These are phyloP conservation scores for Phaeotremella skinneri DNA, from an alignment of 768 basidiomycete species.

Conservation along the genomic window DNA sequence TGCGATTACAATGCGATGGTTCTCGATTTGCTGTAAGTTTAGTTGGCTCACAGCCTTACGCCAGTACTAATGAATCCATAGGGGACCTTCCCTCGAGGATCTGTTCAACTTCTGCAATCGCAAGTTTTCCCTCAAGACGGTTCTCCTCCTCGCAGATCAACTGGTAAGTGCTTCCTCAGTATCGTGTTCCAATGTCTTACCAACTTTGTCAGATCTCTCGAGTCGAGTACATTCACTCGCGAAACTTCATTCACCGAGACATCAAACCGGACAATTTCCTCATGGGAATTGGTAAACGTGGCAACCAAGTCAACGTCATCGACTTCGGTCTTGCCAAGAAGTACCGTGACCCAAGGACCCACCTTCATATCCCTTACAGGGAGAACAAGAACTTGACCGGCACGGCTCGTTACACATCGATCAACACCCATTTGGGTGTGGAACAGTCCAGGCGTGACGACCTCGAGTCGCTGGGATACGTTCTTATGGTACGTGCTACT, in stretches of 20 bases:
- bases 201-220: constrained; percentile 72
- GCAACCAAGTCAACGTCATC: constrained; percentile 92
- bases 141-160: constrained; percentile 89
- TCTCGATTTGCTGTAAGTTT: constrained; percentile 71
- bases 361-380: constrained; percentile 97
- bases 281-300: constrained; percentile 98
- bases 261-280: constrained; percentile 99
- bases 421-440: constrained; percentile 98
- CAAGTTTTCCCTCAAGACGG: constrained; percentile 90
- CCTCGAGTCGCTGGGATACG: constrained; percentile 96
- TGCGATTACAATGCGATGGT: constrained; percentile 99
- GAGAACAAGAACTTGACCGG: constrained; percentile 99
- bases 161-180: constrained; percentile 61
- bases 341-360: constrained; percentile 99
- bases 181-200: not conserved
- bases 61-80: constrained; percentile 16
- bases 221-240: constrained; percentile 93
- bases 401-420: constrained; percentile 97
- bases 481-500: constrained; percentile 75
- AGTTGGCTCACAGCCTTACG: too few relatives aligned
- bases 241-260: constrained; percentile 91
- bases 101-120: constrained; percentile 64
- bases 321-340: constrained; percentile 85
- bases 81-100: constrained; percentile 54
- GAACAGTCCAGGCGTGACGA: constrained; percentile 97